Conservation (phyloP, 495 filamentous ascomycete species). For the Lichina pygmaea region DNA sequence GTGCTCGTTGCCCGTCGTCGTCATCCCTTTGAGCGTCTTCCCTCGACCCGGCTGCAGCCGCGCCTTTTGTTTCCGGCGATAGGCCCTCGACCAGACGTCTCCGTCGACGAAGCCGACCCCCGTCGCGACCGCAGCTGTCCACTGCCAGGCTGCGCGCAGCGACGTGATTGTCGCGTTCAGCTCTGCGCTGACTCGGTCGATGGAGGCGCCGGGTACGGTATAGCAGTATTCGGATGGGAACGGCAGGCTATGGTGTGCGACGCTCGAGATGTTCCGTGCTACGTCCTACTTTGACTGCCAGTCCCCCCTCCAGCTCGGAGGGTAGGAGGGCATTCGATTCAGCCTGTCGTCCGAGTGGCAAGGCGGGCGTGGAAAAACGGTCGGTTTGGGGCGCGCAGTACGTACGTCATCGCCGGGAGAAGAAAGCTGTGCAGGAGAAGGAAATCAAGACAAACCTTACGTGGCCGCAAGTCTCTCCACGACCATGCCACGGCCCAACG, state of each 20-base stretch:
- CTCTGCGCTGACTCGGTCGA: conserved; percentile 10
- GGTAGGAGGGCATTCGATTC: background rate
- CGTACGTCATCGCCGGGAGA: background rate
- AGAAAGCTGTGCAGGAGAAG: background rate
- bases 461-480: conserved; percentile 40
- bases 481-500: conserved; percentile 83
- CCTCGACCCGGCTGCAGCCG: background rate
- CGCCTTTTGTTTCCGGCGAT: conserved; percentile 19
- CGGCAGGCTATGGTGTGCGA: conserved; percentile 32
- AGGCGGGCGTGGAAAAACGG: too few species aligned
- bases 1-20: too few species aligned
- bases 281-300: conserved; percentile 13
- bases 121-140: conserved; percentile 13
- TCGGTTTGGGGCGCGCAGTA: conserved; percentile 1
- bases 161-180: conserved; percentile 16
- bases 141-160: conserved; percentile 26
- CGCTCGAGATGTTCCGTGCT: conserved; percentile 24
- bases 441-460: conserved; percentile 15
- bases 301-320: background rate
- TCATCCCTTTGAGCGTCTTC: conserved; percentile 9
- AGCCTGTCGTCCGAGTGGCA: too few species aligned
- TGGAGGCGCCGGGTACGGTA: conserved; percentile 8
- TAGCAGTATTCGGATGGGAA: conserved; percentile 30
- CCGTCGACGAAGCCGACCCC: conserved; percentile 28
- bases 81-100: conserved; percentile 50